These are phyloP conservation scores for Smittium mucronatum DNA, from an alignment of 371 early-diverging fungal species.

Conservation along the genomic window DNA sequence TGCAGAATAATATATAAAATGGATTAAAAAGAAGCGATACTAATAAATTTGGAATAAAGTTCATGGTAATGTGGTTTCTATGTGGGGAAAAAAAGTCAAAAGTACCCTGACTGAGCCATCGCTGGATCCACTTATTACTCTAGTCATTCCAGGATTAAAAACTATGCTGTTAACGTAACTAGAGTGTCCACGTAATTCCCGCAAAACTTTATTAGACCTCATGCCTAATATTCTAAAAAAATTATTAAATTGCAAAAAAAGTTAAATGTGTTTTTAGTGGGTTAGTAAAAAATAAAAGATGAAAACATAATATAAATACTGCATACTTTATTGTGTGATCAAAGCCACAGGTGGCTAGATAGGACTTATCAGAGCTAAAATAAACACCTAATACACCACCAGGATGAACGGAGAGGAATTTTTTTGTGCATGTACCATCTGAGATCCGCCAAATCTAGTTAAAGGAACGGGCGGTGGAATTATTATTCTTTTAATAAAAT, in stretches of 20 bases:
- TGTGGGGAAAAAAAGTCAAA: neutral
- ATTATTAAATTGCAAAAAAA: neutral
- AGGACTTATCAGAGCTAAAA: conserved; percentile 58
- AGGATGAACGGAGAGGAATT: conserved; percentile 66
- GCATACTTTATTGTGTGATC: conserved; percentile 59
- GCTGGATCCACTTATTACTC: conserved; percentile 61
- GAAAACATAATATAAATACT: conserved; percentile 4
- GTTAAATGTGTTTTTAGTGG: neutral
- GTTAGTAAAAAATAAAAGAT: conserved; percentile 9
- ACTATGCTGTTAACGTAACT: conserved; percentile 68
- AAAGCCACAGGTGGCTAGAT: conserved; percentile 65
- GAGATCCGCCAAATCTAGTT: conserved; percentile 59
- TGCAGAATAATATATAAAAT: neutral
- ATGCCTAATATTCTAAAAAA: conserved; percentile 59
- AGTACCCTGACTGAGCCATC: conserved; percentile 70
- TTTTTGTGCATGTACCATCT: conserved; percentile 56
- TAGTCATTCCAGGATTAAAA: conserved; percentile 50
- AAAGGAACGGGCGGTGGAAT: neutral
- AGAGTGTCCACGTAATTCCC: conserved; percentile 80
- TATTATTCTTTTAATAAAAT: too few species aligned
- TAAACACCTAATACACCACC: conserved; percentile 67
- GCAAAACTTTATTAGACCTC: conserved; percentile 72
- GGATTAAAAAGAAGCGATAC: neutral
- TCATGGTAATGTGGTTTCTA: neutral
- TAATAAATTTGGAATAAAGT: neutral